Evolutionary conservation across 2,329 filamentous ascomycete genomes (phyloP).

Genomic region (Lachnellula suecica): DNA sequence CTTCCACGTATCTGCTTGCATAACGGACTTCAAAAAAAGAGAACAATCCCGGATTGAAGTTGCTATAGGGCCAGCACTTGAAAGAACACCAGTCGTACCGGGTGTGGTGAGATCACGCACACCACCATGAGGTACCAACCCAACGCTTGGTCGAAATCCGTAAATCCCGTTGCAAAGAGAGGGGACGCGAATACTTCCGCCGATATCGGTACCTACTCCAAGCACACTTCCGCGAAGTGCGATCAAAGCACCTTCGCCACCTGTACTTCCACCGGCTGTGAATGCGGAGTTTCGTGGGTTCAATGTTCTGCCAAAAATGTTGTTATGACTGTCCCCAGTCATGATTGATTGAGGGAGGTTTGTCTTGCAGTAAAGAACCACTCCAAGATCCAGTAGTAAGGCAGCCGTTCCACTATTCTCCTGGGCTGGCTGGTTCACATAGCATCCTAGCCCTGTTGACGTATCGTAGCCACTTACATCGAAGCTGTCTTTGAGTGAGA

Average conservation of each 20-base stretch:
- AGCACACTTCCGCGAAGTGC: constrained; percentile 38
- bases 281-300: constrained; percentile 80
- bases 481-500: constrained; percentile 59
- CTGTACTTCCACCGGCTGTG: constrained; percentile 79
- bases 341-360: constrained; percentile 72
- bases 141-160: constrained; percentile 32
- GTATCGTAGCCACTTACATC: constrained; percentile 49
- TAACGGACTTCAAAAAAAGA: constrained; percentile 41
- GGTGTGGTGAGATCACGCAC: constrained; percentile 51
- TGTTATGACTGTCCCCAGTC: constrained; percentile 37
- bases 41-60: constrained; percentile 40
- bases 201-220: constrained; percentile 36
- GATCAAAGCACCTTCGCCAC: constrained; percentile 10
- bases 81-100: constrained; percentile 47
- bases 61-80: constrained; percentile 44
- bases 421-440: constrained; percentile 49
- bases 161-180: constrained; percentile 48
- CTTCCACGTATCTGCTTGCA: constrained; percentile 41
- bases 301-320: constrained; percentile 73
- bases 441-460: constrained; percentile 52
- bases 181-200: constrained; percentile 21
- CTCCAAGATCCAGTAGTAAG: constrained; percentile 74
- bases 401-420: constrained; percentile 53
- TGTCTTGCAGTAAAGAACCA: constrained; percentile 87
- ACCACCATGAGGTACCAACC: constrained; percentile 31